These are phyloP conservation scores for Penstemon newberryi DNA, from an alignment of 257 asterid genomes.

Conservation along the genomic window DNA sequence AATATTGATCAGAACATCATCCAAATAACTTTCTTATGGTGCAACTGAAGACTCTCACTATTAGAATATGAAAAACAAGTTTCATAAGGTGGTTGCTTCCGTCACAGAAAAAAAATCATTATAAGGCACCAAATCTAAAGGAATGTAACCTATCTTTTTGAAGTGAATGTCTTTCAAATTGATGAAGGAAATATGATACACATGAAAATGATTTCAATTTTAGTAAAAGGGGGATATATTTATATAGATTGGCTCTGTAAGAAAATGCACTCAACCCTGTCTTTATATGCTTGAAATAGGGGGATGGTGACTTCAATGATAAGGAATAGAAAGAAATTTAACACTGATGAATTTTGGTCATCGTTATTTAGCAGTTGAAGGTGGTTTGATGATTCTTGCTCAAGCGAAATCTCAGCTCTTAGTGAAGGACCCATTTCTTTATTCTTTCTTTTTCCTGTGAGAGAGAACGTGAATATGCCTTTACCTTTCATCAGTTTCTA, in stretches of 20 bases:
- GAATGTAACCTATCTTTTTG: too few relatives aligned
- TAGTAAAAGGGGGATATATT: not conserved
- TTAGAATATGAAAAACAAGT: too few relatives aligned
- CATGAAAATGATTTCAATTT: not conserved
- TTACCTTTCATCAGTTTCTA: not conserved
- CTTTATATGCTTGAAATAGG: not conserved
- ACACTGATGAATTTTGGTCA: conserved; percentile 2
- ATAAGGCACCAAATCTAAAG: too few relatives aligned
- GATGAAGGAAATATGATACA: conserved; percentile 6
- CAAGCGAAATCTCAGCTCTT: conserved; percentile 12
- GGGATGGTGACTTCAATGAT: not conserved
- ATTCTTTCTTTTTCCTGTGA: conserved; percentile 13
- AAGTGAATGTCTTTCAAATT: not conserved
- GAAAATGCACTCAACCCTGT: conserved; percentile 8
- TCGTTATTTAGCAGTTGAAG: conserved; percentile 14
- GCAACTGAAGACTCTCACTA: too few relatives aligned
- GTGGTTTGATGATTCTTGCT: not conserved
- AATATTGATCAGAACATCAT: not conserved
- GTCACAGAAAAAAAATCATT: too few relatives aligned
- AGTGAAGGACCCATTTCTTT: conserved; percentile 4
- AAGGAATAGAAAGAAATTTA: conserved; percentile 18
- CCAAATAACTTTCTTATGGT: too few relatives aligned
- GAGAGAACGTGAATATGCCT: conserved; percentile 22
- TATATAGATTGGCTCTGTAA: not conserved
- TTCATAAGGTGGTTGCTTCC: too few relatives aligned